Percentiles rank a stretch among this genome's conserved stretches.
Evolutionary conservation across 2,329 filamentous ascomycete genomes (phyloP).

Genomic region (Venturia effusa): DNA sequence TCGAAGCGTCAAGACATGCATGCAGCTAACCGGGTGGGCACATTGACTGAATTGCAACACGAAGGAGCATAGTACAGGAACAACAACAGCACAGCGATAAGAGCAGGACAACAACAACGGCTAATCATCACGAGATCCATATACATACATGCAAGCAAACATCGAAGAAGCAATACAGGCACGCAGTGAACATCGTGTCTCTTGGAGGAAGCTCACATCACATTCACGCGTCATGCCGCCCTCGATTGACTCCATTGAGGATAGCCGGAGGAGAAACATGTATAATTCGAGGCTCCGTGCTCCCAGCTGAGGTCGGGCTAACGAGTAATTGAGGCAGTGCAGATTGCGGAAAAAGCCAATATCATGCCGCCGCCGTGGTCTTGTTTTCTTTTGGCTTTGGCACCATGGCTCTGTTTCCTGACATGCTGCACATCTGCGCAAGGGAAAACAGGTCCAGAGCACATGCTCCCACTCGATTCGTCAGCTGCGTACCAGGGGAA

Average conservation of each 20-base stretch:
- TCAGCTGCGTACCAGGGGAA: background rate
- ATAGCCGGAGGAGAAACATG: background rate
- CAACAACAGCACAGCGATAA: background rate
- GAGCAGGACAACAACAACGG: background rate
- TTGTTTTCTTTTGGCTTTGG: background rate
- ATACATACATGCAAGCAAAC: background rate
- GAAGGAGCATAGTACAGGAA: background rate
- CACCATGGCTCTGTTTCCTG: constrained; percentile 2
- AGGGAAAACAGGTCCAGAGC: background rate
- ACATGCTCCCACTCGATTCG: background rate
- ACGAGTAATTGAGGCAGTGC: background rate
- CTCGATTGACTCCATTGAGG: background rate
- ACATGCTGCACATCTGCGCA: background rate
- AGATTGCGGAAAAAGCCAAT: background rate
- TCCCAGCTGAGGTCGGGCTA: background rate
- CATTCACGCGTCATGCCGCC: background rate
- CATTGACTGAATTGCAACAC: background rate
- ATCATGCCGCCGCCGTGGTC: background rate
- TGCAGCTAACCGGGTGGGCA: background rate
- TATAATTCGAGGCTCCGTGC: background rate
- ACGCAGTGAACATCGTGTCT: background rate
- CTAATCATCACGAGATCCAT: background rate
- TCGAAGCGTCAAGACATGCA: background rate
- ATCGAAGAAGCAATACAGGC: background rate
- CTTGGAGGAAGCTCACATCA: background rate